These are phyloP conservation scores for Phyllostachys edulis DNA, from an alignment of 176 grass and related monocot genomes.

Conservation along the genomic window DNA sequence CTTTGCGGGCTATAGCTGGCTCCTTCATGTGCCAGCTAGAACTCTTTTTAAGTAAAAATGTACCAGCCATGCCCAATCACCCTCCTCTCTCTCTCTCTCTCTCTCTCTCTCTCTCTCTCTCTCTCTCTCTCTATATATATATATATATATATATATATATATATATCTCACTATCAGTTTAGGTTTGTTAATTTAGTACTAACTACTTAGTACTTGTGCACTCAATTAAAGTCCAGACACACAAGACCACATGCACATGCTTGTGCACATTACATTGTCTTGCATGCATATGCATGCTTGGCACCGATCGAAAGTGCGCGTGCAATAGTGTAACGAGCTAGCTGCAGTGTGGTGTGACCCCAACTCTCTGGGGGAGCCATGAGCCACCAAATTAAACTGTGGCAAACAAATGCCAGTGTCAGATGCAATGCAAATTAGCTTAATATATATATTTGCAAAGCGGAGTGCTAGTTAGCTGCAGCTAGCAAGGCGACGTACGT, in stretches of 20 bases:
- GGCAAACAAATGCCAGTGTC: background rate
- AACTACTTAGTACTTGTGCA: background rate
- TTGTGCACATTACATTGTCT: no score
- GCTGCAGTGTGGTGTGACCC: background rate
- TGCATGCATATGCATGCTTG: no score
- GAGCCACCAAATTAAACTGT: no score
- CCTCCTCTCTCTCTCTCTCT: no score
- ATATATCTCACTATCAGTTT: background rate
- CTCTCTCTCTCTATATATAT: no score
- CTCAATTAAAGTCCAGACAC: background rate
- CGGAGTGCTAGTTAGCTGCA: background rate
- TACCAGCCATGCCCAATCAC: background rate
- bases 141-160: no score
- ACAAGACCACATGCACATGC: background rate
- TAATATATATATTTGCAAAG: no score
- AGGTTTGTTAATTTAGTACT: background rate
- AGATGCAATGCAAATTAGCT: background rate
- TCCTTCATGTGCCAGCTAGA: background rate
- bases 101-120: no score
- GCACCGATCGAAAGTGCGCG: background rate
- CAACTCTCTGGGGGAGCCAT: slow-evolving; percentile 4
- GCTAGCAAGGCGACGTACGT: background rate
- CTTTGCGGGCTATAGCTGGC: background rate
- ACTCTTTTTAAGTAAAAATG: slow-evolving; percentile 23
- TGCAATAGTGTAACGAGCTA: background rate